Evolutionary conservation across 257 asterid species (phyloP).

Genomic region (Solanum medicagineum): DNA sequence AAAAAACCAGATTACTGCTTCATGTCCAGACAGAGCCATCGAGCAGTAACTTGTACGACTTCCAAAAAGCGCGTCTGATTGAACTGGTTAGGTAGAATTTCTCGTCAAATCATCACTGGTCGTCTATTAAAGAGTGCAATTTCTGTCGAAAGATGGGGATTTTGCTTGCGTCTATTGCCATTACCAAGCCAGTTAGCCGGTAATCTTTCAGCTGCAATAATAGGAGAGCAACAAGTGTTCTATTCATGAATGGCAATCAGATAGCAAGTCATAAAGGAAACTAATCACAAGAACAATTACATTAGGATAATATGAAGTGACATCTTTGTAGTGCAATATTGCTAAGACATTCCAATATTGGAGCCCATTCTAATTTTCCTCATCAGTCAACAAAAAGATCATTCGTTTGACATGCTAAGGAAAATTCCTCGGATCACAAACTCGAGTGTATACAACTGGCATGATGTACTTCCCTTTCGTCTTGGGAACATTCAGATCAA

Average conservation of each 20-base stretch:
- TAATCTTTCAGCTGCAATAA: conserved; percentile 61
- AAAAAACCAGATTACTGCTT: not conserved
- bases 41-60: not conserved
- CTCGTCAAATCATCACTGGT: conserved; percentile 20
- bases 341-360: not conserved
- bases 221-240: not conserved
- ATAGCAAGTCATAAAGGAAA: not conserved
- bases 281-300: not conserved
- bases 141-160: conserved; percentile 38
- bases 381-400: not conserved
- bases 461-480: not conserved
- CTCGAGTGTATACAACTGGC: not conserved
- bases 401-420: not conserved
- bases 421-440: not conserved
- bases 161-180: conserved; percentile 68
- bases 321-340: too few relatives aligned
- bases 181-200: conserved; percentile 56
- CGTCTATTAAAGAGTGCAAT: conserved; percentile 49
- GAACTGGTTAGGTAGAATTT: not conserved
- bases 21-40: not conserved
- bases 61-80: not conserved
- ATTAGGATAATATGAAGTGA: not conserved
- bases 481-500: not conserved
- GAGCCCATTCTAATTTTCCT: not conserved
- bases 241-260: not conserved